Evolutionary conservation across 495 filamentous ascomycete genomes (phyloP), one percentile per base, ranked within the genome.

Genomic region (Elaphomyces granulatus): DNA sequence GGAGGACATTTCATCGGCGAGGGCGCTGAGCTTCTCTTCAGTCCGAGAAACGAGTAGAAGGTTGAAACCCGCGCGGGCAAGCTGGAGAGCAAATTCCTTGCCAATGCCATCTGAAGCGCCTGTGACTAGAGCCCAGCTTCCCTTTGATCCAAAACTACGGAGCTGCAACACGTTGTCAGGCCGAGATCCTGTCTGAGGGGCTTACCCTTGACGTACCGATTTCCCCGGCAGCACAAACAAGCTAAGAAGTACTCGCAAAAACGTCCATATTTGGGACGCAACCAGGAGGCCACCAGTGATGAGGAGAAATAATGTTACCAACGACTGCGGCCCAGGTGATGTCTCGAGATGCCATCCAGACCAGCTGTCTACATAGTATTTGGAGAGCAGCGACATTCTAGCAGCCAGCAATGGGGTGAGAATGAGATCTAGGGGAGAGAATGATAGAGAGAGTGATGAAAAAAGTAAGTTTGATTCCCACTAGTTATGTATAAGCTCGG

Each of bases 51-150:
- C 77, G 41, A 99, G 83, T 21, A 96, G 60, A 40, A 94, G 58
- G 60, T 94, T 95, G 74, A 87, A 96, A 46, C 87, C 87, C 52
- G 86, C 82, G 26, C 68, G 64, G n/a, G 90, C 86, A 40, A 96
- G 77, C 55, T 94, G 86, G 41, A 81, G 66, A 34, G 88, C 83
- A 54, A 82, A 99, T 68, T 96, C 90, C 66, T 94, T 95, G 51
- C 92, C 92, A 39, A 99, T 75, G 45, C 92, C 92, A 64, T 96
- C 90, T 9, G 86, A 94, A 41, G 92, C 90, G 47, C 92, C 92
- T 34, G 92, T 96, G 15, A 99, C 72, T 33, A 99, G 72, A 15
- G 86, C 90, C 86, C 87, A 99, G 51, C 77, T 87, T 43, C 87
- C 87, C 50, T 84, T 86, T 45, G 78, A 80, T 47, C 87, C 92